Evolutionary conservation across 768 basidiomycete species (phyloP), one percentile per base, ranked within the genome.

Genomic region (Panus rudis): DNA sequence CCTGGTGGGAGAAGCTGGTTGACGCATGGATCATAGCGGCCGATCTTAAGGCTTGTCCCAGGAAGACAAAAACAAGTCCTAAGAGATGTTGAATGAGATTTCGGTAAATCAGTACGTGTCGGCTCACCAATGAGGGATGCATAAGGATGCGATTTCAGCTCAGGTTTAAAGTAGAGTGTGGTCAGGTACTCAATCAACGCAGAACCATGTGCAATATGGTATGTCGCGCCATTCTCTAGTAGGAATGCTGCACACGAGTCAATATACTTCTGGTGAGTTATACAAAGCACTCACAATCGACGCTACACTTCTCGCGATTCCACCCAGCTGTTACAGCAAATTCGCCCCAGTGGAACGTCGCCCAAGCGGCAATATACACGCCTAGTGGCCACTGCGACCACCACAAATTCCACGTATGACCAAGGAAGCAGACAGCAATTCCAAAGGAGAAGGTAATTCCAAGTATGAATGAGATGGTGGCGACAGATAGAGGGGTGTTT

Each of bases 21-120:
- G 86, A 78, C 2, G 96, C 96, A 50, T 93, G 90, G 41, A 96
- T 84, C 96, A 99, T 99, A n/a, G 96, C 93, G 17, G 73, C 55
- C 6, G 92, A 92, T 37, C 96, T 78, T 48, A 97, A 59, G 3
- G 66, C 50, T 64, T 99, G 96, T 5, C 91, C 91, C 17, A 71
- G 43, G 14, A 86, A 17, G 10, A 84, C 78, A 49, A 89, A 35
- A 1, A 66, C 34, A 30, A 90, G 63, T 19, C 90, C 93, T 92
- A 43, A 12, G 10, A 17, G 23, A 20, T 41, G 22, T 40, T n/a
- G 3, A 16, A n/a, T 25, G 27, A 20, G 22, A 17, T 25, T 4
- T 12, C 13, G 14, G 33, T 10, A 26, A 19, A 34, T 2, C 13
- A 37, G 45, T 6, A 28, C 33, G 28, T 49, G n/a, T 23, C 20